phyloP scores from a whole-genome alignment of 129 eudicot genomes.

The Calendula officinalis region DNA sequence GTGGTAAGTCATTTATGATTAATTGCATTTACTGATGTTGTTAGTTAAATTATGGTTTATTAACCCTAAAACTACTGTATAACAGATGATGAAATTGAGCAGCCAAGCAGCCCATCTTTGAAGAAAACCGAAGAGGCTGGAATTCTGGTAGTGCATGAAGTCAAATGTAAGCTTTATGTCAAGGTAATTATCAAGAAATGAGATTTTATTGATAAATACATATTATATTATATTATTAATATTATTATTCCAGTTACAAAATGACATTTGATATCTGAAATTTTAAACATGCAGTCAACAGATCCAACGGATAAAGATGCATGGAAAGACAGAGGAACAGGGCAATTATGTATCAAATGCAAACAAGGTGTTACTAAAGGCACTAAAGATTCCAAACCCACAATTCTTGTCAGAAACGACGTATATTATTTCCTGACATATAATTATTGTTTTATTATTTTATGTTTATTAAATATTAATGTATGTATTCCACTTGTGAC shows the following conservation, averaged over 20 bases:
- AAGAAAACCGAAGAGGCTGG: slow-evolving; percentile 86
- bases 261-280: slow-evolving; percentile 73
- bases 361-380: slow-evolving; percentile 83
- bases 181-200: slow-evolving; percentile 53
- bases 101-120: slow-evolving; percentile 96
- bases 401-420: slow-evolving; percentile 84
- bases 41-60: not conserved
- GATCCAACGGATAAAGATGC: slow-evolving; percentile 73
- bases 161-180: slow-evolving; percentile 94
- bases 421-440: slow-evolving; percentile 63
- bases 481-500: slow-evolving; percentile 21
- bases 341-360: slow-evolving; percentile 83
- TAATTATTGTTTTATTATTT: not conserved
- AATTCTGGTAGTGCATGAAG: slow-evolving; percentile 76
- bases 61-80: slow-evolving; percentile 9
- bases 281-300: slow-evolving; percentile 68
- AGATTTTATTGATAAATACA: slow-evolving; percentile 1
- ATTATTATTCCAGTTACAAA: slow-evolving; percentile 48
- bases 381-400: slow-evolving; percentile 87
- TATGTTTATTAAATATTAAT: not conserved
- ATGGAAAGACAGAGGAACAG: slow-evolving; percentile 94
- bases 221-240: not conserved
- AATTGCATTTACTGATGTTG: not conserved
- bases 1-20: slow-evolving; percentile 43
- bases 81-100: slow-evolving; percentile 77